These are phyloP conservation scores for Corinectria fuckeliana DNA, from an alignment of 2,329 filamentous ascomycete genomes.

Conservation along the genomic window DNA sequence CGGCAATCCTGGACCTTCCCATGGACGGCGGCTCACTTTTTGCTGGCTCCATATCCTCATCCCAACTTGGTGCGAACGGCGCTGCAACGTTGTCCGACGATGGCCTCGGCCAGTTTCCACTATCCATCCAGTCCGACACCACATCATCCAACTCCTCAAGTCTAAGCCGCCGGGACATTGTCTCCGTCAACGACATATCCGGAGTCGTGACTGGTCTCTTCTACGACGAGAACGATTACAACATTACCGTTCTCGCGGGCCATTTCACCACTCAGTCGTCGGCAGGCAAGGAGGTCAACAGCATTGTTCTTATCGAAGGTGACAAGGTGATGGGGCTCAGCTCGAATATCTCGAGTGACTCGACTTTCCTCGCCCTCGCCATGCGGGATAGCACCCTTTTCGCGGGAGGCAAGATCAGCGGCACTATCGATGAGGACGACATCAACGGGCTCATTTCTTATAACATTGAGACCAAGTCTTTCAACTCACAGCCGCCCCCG, in stretches of 20 bases:
- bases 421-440: constrained; percentile 65
- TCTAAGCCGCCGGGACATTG: constrained; percentile 55
- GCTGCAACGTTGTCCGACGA: constrained; percentile 68
- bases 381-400: constrained; percentile 73
- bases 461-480: constrained; percentile 70
- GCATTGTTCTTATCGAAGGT: constrained; percentile 83
- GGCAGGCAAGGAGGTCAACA: constrained; percentile 76
- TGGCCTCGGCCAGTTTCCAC: constrained; percentile 61
- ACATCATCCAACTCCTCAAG: constrained; percentile 44
- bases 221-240: constrained; percentile 71
- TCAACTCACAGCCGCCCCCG: constrained; percentile 75
- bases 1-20: constrained; percentile 69
- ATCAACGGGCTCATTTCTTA: constrained; percentile 82
- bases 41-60: constrained; percentile 82
- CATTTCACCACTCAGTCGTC: constrained; percentile 77
- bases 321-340: constrained; percentile 76
- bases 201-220: constrained; percentile 83
- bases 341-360: constrained; percentile 70
- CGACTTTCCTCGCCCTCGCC: constrained; percentile 76
- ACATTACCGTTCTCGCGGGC: constrained; percentile 87
- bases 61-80: constrained; percentile 74
- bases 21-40: constrained; percentile 70
- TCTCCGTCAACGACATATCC: constrained; percentile 52
- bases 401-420: constrained; percentile 81
- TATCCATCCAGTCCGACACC: constrained; percentile 56